Conservation (phyloP, 768 basidiomycete genomes). For the Multifurca ochricompacta region DNA sequence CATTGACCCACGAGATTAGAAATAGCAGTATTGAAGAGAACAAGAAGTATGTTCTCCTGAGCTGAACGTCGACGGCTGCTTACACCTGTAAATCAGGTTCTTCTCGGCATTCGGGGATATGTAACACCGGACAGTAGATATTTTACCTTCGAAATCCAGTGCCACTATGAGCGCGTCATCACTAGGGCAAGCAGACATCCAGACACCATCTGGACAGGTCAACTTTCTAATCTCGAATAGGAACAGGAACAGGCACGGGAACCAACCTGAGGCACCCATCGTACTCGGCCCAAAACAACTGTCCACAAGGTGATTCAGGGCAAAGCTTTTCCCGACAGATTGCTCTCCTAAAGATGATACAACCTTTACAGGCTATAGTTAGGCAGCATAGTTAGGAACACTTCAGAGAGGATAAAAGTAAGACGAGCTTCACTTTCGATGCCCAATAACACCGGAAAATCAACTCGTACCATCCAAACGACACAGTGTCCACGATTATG, state of each 20-base stretch:
- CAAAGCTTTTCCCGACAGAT: constrained; percentile 55
- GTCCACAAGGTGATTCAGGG: constrained; percentile 53
- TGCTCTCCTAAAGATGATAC: constrained; percentile 67
- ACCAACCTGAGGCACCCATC: constrained; percentile 47
- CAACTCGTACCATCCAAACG: constrained; percentile 60
- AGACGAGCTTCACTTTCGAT: constrained; percentile 35
- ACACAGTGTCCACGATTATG: constrained; percentile 46
- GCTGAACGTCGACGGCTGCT: constrained; percentile 58
- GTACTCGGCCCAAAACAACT: constrained; percentile 61
- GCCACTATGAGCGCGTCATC: constrained; percentile 47
- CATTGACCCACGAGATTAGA: constrained; percentile 43
- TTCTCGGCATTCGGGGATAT: too few species aligned
- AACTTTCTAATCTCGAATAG: not conserved
- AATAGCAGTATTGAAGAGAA: constrained; percentile 58
- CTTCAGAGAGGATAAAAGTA: not conserved
- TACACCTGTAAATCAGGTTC: constrained; percentile 37
- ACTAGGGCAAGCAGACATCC: constrained; percentile 62
- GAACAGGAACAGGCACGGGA: not conserved
- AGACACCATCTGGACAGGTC: constrained; percentile 41
- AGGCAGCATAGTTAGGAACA: not conserved
- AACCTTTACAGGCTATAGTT: constrained; percentile 47
- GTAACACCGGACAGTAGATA: not conserved
- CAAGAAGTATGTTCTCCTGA: constrained; percentile 56
- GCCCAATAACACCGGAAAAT: constrained; percentile 59
- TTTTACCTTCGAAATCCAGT: constrained; percentile 54